A percentile compares a stretch with the other conserved stretches of the same genome.
Conservation (phyloP, 2,329 filamentous ascomycete species). For the Fusarium pseudoanthophilum region DNA sequence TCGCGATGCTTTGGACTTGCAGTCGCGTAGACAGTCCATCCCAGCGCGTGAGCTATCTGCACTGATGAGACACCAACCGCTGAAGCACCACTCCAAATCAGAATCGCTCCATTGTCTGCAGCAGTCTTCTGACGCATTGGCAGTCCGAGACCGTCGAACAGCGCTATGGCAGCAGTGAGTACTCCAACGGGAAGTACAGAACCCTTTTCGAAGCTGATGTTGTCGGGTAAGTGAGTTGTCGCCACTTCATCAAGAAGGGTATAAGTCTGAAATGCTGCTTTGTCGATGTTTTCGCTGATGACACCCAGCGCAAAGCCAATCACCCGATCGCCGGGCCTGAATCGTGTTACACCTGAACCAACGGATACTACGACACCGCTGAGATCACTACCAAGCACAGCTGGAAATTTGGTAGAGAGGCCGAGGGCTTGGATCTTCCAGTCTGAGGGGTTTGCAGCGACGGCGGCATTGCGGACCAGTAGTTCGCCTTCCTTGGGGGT, state of each 20-base stretch:
- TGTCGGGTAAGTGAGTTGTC: rapidly evolving
- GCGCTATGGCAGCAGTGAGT: not conserved
- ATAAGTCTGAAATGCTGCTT: constrained; percentile 52
- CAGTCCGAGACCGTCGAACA: not conserved
- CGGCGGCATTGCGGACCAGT: too few species aligned
- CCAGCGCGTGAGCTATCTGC: constrained; percentile 20
- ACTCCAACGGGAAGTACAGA: constrained; percentile 7
- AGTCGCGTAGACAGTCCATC: constrained; percentile 23
- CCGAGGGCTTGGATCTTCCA: too few species aligned
- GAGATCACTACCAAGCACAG: constrained; percentile 32
- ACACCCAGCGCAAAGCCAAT: constrained; percentile 49
- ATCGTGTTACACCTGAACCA: not conserved
- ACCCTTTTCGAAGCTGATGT: constrained; percentile 42
- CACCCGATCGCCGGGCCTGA: constrained; percentile 31
- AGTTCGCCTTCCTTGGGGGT: too few species aligned
- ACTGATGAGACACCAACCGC: constrained; percentile 16
- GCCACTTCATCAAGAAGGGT: constrained; percentile 24
- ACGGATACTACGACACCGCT: constrained; percentile 14
- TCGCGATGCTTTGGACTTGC: constrained; percentile 25
- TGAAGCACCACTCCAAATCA: constrained; percentile 50
- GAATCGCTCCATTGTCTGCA: constrained; percentile 38
- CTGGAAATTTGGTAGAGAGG: constrained; percentile 9
- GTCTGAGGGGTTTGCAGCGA: too few species aligned
- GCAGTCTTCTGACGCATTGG: constrained; percentile 32
- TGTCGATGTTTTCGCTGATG: constrained; percentile 41